Conservation (phyloP, 331 rosid species). For the Rosa hybrid region DNA sequence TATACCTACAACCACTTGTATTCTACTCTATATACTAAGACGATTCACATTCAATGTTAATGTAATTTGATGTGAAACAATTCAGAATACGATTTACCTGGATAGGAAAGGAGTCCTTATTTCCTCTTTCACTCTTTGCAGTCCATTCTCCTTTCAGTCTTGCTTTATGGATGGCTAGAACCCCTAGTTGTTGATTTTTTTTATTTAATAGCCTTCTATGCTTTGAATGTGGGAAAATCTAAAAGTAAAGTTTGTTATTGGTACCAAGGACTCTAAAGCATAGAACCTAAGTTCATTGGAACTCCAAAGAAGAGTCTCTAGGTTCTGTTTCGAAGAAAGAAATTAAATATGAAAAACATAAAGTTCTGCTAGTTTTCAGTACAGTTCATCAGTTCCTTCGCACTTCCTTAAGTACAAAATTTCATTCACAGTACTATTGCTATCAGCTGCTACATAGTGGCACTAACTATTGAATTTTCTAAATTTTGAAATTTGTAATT, state of each 20-base stretch:
- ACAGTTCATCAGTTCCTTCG: not conserved
- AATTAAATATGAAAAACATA: not conserved
- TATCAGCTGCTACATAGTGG: not conserved
- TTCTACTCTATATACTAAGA: not conserved
- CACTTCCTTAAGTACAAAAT: not conserved
- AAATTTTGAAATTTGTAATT: not conserved
- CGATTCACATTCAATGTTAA: slow-evolving; percentile 21
- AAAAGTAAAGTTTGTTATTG: not conserved
- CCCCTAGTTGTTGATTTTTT: not conserved
- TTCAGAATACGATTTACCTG: slow-evolving; percentile 28
- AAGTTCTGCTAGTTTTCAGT: not conserved
- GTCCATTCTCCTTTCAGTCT: slow-evolving; percentile 16
- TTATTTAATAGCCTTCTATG: not conserved
- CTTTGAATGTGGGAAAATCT: not conserved
- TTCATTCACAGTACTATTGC: not conserved
- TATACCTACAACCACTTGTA: slow-evolving; percentile 47
- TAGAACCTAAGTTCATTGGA: not conserved
- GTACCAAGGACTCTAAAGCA: not conserved
- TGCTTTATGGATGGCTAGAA: not conserved
- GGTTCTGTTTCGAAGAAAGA: not conserved
- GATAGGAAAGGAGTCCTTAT: slow-evolving; percentile 24
- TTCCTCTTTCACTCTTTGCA: not conserved
- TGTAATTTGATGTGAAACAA: slow-evolving; percentile 19
- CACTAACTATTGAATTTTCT: not conserved
- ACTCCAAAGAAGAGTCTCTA: not conserved